Evolutionary conservation across 1,284 basidiomycete species (phyloP), one percentile per base, ranked within the genome.

Genomic region (Ceratobasidium papillatum): DNA sequence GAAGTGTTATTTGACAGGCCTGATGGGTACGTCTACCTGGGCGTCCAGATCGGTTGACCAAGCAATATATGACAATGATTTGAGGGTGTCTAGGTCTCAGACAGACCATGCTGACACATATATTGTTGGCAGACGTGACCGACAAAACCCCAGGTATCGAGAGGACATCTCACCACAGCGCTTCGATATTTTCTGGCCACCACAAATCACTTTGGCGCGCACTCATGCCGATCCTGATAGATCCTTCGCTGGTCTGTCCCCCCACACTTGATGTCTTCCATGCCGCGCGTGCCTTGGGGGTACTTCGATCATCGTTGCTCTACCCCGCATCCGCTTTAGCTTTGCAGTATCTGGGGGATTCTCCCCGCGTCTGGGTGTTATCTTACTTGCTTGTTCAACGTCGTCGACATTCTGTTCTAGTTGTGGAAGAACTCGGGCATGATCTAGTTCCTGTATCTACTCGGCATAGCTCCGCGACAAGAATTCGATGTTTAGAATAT

Each of bases 281-380:
- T 61, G 36, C n/a, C 22, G 49, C 49, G 38, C 51, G 65, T 69
- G 65, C 65, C 65, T 69, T 69, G 65, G 45, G n/a, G 52, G 65
- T 54, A 69, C 51, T 38, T 69, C 65, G 65, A 69, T 69, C 65
- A 69, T 58, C 25, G 51, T 32, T 69, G 51, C 52, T 45, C 43
- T 52, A 30, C 65, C 38, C 27, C 52, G 22, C 34, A 27, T 17
- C 65, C 30, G 52, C 36, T 32, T 41, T 27, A 12, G n/a, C 3
- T 34, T 68, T 11, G n/a, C 52, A 58, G 52, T 36, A 69, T 54
- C 36, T 69, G 32, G 65, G 36, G 52, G 65, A 38, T 32, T 12
- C 36, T 56, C 41, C 19, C 52, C 52, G 52, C 52, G 34, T n/a
- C 52, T 54, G 58, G 34, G 58, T 43, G 58, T 32, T 61, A 56